These are phyloP conservation scores for Lithohypha guttulata DNA, from an alignment of 2,329 filamentous ascomycete genomes.

Conservation along the genomic window DNA sequence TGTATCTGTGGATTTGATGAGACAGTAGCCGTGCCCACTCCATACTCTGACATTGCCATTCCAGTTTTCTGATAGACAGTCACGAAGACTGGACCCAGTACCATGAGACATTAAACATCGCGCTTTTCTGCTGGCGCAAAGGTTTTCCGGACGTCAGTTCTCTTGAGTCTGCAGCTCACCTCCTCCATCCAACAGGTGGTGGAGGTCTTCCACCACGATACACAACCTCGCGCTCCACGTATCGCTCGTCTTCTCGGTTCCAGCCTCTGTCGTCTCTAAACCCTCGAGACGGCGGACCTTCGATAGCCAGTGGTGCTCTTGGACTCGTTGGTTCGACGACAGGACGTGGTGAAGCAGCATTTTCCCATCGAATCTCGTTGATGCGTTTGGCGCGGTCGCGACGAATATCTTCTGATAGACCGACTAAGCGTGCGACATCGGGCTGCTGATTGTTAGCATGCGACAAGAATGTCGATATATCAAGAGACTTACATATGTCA, in stretches of 20 bases:
- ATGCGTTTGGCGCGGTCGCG: conserved; percentile 50
- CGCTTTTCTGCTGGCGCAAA: no score
- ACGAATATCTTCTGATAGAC: conserved; percentile 73
- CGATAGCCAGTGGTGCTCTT: conserved; percentile 17
- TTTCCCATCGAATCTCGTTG: conserved; percentile 45
- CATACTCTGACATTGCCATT: no score
- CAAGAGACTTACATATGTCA: conserved; percentile 62
- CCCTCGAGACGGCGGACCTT: conserved; percentile 13
- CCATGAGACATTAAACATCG: no score
- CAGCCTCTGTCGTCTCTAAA: conserved; percentile 11
- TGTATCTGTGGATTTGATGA: no score
- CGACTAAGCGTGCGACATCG: conserved; percentile 73
- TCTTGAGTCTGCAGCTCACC: conserved; percentile 13
- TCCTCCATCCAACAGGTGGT: conserved; percentile 18
- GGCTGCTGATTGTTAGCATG: conserved; percentile 47
- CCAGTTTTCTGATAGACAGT: no score
- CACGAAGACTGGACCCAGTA: no score
- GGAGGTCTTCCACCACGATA: conserved; percentile 21
- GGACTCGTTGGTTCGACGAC: conserved; percentile 10
- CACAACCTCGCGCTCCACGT: conserved; percentile 22
- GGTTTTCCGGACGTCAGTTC: no score
- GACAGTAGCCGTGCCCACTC: no score
- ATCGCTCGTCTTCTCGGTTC: conserved; percentile 22
- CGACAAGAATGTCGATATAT: neutral
- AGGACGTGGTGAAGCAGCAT: conserved; percentile 22